Conservation (phyloP, 306 rosid species). For the Pterocarpus santalinus region DNA sequence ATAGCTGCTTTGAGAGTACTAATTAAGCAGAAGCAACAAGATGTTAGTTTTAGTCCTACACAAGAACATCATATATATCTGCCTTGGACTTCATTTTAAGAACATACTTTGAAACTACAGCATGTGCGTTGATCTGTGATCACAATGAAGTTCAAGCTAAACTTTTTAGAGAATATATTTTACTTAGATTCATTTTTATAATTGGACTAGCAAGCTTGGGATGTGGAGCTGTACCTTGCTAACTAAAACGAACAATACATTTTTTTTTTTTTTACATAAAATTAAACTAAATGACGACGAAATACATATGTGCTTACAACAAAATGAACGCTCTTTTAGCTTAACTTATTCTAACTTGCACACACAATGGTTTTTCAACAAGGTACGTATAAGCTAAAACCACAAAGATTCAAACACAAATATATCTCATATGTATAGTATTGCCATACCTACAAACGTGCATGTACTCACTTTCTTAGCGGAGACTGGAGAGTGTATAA, state of each 20-base stretch:
- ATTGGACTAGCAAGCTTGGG: background rate
- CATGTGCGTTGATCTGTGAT: background rate
- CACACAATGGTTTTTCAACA: slow-evolving; percentile 9
- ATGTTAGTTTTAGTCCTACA: background rate
- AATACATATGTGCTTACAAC: slow-evolving; percentile 1
- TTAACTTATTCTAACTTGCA: slow-evolving; percentile 37
- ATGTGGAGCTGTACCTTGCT: background rate
- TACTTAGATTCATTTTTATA: background rate
- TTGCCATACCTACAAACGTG: slow-evolving; percentile 47
- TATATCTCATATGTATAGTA: slow-evolving; percentile 33
- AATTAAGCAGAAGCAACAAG: too few relatives aligned
- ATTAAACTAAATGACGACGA: background rate
- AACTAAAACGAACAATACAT: background rate
- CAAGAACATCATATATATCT: background rate
- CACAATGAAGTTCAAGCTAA: background rate
- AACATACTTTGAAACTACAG: background rate
- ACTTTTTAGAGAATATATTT: background rate
- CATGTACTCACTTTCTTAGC: slow-evolving; percentile 36
- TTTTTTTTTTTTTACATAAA: background rate
- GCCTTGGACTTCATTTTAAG: background rate
- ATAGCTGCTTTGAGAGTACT: background rate
- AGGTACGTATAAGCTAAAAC: slow-evolving; percentile 26
- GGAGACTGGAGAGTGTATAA: too few relatives aligned
- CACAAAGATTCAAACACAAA: slow-evolving; percentile 42
- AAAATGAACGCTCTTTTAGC: slow-evolving; percentile 28